Conservation (phyloP, 2,329 filamentous ascomycete species). For the Paracoccidioides brasiliensis region DNA sequence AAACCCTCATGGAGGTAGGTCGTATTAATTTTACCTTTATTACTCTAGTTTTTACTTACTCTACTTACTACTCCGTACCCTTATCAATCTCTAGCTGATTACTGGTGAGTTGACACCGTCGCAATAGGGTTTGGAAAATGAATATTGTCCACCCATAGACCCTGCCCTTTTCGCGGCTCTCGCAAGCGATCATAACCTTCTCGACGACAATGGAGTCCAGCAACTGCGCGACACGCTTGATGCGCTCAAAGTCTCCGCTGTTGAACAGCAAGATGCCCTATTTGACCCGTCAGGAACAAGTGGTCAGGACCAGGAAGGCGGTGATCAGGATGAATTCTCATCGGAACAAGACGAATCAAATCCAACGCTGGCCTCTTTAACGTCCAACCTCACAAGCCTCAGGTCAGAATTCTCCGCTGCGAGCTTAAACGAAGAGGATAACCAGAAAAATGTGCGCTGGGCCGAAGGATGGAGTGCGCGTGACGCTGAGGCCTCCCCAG, state of each 20-base stretch:
- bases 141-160: conserved; percentile 64
- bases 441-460: neutral
- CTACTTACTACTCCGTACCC: neutral
- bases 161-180: conserved; percentile 66
- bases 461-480: neutral
- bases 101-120: no score
- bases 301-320: conserved; percentile 21
- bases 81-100: neutral
- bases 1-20: conserved; percentile 1
- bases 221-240: conserved; percentile 49
- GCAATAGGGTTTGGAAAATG: conserved; percentile 41
- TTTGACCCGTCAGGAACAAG: conserved; percentile 69
- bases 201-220: conserved; percentile 36
- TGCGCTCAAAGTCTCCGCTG: conserved; percentile 53
- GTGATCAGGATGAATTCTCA: conserved; percentile 13
- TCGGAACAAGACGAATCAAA: conserved; percentile 20
- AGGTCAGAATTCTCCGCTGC: conserved; percentile 34
- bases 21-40: neutral
- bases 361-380: conserved; percentile 28
- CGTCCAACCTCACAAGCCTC: conserved; percentile 39
- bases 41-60: neutral
- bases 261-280: conserved; percentile 51
- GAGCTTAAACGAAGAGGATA: conserved; percentile 16
- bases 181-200: conserved; percentile 57
- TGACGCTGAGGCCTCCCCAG: neutral